Evolutionary conservation across 768 basidiomycete species (phyloP), one percentile per base, ranked within the genome.

Genomic region (Auricularia sp.): DNA sequence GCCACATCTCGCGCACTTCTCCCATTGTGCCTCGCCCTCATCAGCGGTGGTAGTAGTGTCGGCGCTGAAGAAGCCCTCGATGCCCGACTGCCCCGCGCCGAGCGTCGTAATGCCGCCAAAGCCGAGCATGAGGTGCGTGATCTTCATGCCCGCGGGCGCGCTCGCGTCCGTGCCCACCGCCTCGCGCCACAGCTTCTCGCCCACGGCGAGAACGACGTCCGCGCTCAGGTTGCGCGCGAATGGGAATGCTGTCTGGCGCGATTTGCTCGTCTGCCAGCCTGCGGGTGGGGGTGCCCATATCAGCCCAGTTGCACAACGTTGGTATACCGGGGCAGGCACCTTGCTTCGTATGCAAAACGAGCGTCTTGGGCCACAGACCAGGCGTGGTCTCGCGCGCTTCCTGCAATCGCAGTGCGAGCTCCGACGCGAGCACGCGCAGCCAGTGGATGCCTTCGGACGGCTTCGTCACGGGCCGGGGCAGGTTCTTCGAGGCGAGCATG

Each of bases 401-500:
- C 39, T 84, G 86, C 39, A 99, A 78, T 60, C 97, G 81, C 8
- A 95, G 78, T 5, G 90, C 86, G 21, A 99, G 80, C 70, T 99
- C 97, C 14, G 93, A 91, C 39, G 93, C 88, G 34, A 98, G 83
- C 10, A 98, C 88, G 10, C 88, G 81, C 58, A 99, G 84, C 97
- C 97, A 98, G 64, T 93, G 91, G 56, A 84, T 80, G 0, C 93
- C 95, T 65, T 94, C 87, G 2, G 84, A 79, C 14, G 82, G 76
- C 51, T 85, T 87, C 5, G 81, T 88, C 29, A 98, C 85, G 0
- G 90, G 83, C 39, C 85, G 84, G 0, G 88, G 85, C 29, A 98
- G 82, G 71, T 98, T 98, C 74, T 99, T 99, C n/a, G 93, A 88
- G 0, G 93, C 92, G 62, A 93, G 77, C 96, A 98, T 98, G 70